These are phyloP conservation scores for Kockovaella imperatae DNA, from an alignment of 768 basidiomycete species.

Conservation along the genomic window DNA sequence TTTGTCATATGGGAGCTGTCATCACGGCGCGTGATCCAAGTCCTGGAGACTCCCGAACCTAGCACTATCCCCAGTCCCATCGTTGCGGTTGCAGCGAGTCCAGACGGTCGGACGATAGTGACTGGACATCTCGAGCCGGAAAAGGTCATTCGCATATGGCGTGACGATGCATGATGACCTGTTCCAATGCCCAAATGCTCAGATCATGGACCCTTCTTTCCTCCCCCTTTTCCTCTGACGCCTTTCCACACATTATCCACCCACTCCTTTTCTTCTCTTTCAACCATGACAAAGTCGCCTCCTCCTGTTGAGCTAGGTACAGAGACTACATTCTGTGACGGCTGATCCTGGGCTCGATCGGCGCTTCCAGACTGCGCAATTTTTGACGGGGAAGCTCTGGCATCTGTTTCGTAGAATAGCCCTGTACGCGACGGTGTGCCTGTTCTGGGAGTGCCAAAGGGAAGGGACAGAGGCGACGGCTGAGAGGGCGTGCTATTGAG, in stretches of 20 bases:
- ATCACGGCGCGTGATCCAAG: slow-evolving; percentile 64
- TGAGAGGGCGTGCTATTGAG: too few species aligned
- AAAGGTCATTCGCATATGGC: slow-evolving; percentile 72
- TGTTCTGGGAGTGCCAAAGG: too few species aligned
- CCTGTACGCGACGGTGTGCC: slow-evolving; percentile 12
- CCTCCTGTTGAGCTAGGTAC: background rate
- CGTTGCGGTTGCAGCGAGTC: slow-evolving; percentile 69
- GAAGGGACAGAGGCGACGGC: too few species aligned
- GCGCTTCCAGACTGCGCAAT: background rate
- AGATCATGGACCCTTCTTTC: slow-evolving; percentile 11
- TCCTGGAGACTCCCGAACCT: slow-evolving; percentile 36
- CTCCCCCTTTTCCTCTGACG: slow-evolving; percentile 25
- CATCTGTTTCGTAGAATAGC: slow-evolving; percentile 21
- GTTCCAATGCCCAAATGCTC: background rate
- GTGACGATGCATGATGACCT: slow-evolving; percentile 2
- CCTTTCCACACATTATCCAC: slow-evolving; percentile 34
- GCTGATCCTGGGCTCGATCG: background rate
- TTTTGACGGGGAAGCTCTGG: slow-evolving; percentile 8
- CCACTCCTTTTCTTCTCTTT: slow-evolving; percentile 35
- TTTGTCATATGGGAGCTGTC: slow-evolving; percentile 86
- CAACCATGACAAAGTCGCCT: slow-evolving; percentile 31
- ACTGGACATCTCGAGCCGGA: slow-evolving; percentile 89
- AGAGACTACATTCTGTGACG: background rate
- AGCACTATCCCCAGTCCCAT: slow-evolving; percentile 80
- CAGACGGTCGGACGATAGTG: slow-evolving; percentile 64